These are phyloP conservation scores for Ceratorhiza oryzae-sativae DNA, from an alignment of 1,284 basidiomycete species.

Conservation along the genomic window DNA sequence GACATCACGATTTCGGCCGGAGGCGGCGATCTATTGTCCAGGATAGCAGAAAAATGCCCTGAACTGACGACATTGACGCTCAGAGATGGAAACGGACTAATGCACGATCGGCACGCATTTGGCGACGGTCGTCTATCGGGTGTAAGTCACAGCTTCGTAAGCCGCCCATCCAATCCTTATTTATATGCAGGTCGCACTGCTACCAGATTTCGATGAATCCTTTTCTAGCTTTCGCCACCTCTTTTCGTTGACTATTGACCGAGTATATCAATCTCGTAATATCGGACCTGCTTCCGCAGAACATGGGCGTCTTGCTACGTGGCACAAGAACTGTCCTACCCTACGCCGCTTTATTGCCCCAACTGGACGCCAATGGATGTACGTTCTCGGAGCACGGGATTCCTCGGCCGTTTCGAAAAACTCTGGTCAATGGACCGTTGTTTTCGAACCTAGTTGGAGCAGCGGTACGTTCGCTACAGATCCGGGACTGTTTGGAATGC, in stretches of 20 bases:
- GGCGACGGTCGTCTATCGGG: slow-evolving; percentile 20
- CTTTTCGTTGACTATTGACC: slow-evolving; percentile 13
- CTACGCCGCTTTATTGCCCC: slow-evolving; percentile 11
- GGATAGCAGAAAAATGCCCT: slow-evolving; percentile 13
- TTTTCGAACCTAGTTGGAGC: background rate
- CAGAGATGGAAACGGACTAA: slow-evolving; percentile 17
- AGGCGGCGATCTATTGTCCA: background rate
- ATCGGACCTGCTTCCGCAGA: background rate
- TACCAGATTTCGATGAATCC: slow-evolving; percentile 10
- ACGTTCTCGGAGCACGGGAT: background rate
- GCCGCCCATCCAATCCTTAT: background rate
- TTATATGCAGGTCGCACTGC: background rate
- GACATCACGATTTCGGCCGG: slow-evolving; percentile 14
- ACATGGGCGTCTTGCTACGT: background rate
- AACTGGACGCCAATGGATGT: slow-evolving; percentile 31
- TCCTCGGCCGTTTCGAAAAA: background rate
- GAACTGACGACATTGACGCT: slow-evolving; percentile 16
- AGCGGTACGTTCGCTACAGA: slow-evolving; percentile 11
- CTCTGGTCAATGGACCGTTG: slow-evolving; percentile 4
- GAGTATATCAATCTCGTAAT: background rate
- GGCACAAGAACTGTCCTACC: slow-evolving; percentile 23
- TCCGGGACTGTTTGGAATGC: slow-evolving; percentile 26
- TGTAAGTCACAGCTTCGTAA: background rate
- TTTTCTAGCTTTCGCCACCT: slow-evolving; percentile 6
- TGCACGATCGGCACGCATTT: slow-evolving; percentile 9